Percentiles rank a stretch among this genome's conserved stretches.
Conservation (phyloP, 345 rosid species). For the Brassica incana region DNA sequence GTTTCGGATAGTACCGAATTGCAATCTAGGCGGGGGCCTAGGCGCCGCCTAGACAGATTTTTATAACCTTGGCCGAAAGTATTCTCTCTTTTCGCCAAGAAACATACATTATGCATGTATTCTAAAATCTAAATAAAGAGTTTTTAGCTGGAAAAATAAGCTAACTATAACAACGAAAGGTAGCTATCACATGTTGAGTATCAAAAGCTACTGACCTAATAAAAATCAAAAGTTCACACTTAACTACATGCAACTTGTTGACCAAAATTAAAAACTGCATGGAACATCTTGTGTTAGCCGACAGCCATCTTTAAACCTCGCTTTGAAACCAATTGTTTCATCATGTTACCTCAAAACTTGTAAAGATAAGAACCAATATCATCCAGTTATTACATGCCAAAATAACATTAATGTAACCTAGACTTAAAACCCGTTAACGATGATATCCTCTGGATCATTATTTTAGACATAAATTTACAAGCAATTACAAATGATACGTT, state of each 20-base stretch:
- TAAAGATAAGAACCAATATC: not conserved
- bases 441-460: not conserved
- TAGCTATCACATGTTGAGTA: slow-evolving; percentile 20
- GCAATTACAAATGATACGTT: not conserved
- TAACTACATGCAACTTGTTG: not conserved
- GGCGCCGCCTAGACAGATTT: no score
- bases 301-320: not conserved
- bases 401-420: not conserved
- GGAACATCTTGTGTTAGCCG: not conserved
- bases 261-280: not conserved
- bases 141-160: not conserved
- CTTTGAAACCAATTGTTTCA: not conserved
- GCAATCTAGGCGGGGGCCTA: no score
- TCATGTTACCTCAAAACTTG: not conserved
- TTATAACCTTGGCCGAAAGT: not conserved
- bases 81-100: not conserved
- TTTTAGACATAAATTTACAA: not conserved
- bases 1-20: no score
- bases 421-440: not conserved
- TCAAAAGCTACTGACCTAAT: not conserved
- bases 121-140: not conserved
- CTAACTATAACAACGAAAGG: not conserved
- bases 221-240: slow-evolving; percentile 24
- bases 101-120: not conserved
- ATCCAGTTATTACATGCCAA: not conserved